A percentile compares a stretch with the other conserved stretches of the same genome.
These are phyloP conservation scores for Physaria fendleri DNA, from an alignment of 345 rosid genomes.

Conservation along the genomic window DNA sequence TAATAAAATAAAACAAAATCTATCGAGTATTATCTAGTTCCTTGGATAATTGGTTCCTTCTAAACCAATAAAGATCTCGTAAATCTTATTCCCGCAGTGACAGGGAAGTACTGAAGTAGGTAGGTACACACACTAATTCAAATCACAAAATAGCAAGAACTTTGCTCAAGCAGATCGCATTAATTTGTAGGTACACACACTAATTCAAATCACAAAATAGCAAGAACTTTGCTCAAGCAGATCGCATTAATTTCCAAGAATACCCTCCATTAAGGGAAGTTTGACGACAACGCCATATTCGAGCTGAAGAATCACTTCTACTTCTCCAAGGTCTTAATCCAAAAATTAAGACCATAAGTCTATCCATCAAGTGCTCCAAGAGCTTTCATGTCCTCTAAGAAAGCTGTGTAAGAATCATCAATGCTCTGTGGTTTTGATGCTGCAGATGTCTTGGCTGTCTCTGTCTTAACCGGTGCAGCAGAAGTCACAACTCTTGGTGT, in stretches of 20 bases:
- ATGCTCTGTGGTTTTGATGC: constrained; percentile 65
- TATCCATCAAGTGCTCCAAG: constrained; percentile 92
- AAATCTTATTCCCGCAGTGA: neutral
- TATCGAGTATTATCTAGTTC: neutral
- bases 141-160: neutral
- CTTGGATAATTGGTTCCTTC: constrained; percentile 8
- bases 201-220: neutral
- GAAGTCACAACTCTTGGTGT: constrained; percentile 42
- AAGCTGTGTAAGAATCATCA: constrained; percentile 82
- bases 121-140: neutral
- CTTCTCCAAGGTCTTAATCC: constrained; percentile 9
- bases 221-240: neutral
- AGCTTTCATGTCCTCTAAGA: constrained; percentile 97
- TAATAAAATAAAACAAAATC: neutral
- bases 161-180: neutral
- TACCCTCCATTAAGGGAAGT: neutral
- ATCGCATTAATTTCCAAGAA: neutral
- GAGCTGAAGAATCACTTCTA: too few relatives aligned
- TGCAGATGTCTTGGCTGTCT: constrained; percentile 35
- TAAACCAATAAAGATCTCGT: constrained; percentile 7
- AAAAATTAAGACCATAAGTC: neutral
- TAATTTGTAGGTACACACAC: neutral
- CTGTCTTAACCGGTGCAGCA: constrained; percentile 41
- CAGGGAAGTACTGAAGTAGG: constrained; percentile 6
- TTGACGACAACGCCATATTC: too few relatives aligned